Base-by-base conservation (phyloP, 2,329 filamentous ascomycete species). In the Penicillium decumbens region DNA sequence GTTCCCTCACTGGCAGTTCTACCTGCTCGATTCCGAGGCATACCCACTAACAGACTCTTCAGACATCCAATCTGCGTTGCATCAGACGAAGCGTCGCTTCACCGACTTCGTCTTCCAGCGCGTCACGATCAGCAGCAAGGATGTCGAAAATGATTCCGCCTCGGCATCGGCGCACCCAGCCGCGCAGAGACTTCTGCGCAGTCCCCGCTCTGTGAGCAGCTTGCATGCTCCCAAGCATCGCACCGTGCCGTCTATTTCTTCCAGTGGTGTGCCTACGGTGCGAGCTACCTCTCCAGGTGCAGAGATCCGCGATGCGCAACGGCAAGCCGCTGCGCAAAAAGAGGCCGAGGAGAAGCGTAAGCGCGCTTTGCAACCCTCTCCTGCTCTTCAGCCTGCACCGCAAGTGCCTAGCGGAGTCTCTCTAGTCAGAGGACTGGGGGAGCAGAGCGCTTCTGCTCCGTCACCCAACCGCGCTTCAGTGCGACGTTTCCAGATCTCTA, bases 71-170 rank as follows among this genome's bases (percentile, higher is more conserved):
- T 69, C 70, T 29, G 67, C 72, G 43, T 54, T 69, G 10, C 72
- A 69, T 43, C 71, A 72, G 53, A 71, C 65, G n/a, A 76, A 75
- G 56, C 68, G 73, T 42, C 70, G 74, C n/a, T 74, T 74, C 52
- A 75, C 73, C 41, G 72, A 76, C 58, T 76, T 73, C 54, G 67
- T 74, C 55, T 76, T 76, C 51, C 70, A 75, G 48, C 65, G 73
- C 40, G 66, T 76, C 40, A 64, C 64, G 25, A 44, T 59, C 33
- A 51, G 60, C 35, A 54, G 62, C 45, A 58, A 53, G 47, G 54
- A 57, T 44, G 55, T 42, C 24, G 46, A 40, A 41, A 47, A 47
- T 50, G 51, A 52, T 12, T 46, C 61, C 12, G 39, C 49, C 30
- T 50, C 49, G 20, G 40, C 51, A 35, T 57, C 57, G 2, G 50